These are phyloP conservation scores for Peronospora farinosa DNA, from an alignment of 352 stramenopile genomes.

Conservation along the genomic window DNA sequence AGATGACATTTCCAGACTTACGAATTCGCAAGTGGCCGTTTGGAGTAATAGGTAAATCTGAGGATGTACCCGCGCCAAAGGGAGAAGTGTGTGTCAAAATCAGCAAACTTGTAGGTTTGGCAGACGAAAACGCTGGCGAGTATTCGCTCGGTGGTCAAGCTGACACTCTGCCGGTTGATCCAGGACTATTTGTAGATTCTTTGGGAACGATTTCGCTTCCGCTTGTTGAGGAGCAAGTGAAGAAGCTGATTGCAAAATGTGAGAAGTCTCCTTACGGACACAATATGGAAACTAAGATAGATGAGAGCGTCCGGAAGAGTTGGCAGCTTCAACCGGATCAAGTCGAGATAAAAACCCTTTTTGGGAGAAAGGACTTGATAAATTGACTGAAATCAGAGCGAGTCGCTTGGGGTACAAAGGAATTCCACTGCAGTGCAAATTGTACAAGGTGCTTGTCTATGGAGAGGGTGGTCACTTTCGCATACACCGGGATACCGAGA, in stretches of 20 bases:
- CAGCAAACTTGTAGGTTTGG: slow-evolving; percentile 11
- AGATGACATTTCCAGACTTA: too few relatives aligned
- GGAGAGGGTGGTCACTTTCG: slow-evolving; percentile 35
- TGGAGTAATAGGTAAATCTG: not conserved
- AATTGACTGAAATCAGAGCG: slow-evolving; percentile 1
- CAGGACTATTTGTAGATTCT: slow-evolving; percentile 13
- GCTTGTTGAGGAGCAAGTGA: slow-evolving; percentile 2
- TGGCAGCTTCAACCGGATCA: slow-evolving; percentile 17
- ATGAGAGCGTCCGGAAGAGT: slow-evolving; percentile 21
- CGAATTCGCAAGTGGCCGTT: not conserved
- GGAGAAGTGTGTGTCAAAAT: slow-evolving; percentile 2
- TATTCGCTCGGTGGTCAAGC: slow-evolving; percentile 13
- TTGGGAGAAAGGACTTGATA: slow-evolving; percentile 5
- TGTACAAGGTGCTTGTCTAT: slow-evolving; percentile 56
- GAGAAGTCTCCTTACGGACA: slow-evolving; percentile 27
- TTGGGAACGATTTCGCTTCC: slow-evolving; percentile 18
- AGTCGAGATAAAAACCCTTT: slow-evolving; percentile 12
- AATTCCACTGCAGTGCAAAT: slow-evolving; percentile 11
- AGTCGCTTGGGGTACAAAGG: slow-evolving; percentile 14
- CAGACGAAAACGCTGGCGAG: slow-evolving; percentile 1
- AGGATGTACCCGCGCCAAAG: not conserved
- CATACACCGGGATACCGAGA: slow-evolving; percentile 49
- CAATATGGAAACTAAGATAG: slow-evolving; percentile 18
- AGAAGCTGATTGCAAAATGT: slow-evolving; percentile 14
- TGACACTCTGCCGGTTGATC: slow-evolving; percentile 2